Percentiles rank a stretch among this genome's conserved stretches.
Conservation (phyloP, 2,329 filamentous ascomycete species). For the Pochonia chlamydosporia region DNA sequence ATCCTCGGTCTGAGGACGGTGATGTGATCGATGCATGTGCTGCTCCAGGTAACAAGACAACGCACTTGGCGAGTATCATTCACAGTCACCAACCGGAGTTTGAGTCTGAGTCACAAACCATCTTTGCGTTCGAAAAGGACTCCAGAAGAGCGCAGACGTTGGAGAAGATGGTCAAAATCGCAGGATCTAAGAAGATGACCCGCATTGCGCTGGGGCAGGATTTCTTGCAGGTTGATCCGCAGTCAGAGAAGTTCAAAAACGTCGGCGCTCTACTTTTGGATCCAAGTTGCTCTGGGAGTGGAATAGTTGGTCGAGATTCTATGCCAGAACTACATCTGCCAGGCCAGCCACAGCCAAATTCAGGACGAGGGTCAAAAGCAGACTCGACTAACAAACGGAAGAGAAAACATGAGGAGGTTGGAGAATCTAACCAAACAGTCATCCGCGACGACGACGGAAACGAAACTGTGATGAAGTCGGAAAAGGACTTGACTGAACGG, state of each 20-base stretch:
- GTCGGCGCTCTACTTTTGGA: slow-evolving; percentile 83
- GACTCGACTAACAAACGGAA: slow-evolving; percentile 29
- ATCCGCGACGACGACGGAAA: slow-evolving; percentile 55
- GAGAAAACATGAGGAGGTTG: slow-evolving; percentile 37
- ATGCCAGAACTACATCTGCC: slow-evolving; percentile 62
- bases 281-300: slow-evolving; percentile 92
- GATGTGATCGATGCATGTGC: slow-evolving; percentile 90
- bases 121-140: slow-evolving; percentile 81
- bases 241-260: slow-evolving; percentile 52
- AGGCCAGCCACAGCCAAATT: slow-evolving; percentile 18
- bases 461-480: slow-evolving; percentile 43
- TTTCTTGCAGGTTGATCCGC: slow-evolving; percentile 71
- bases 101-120: slow-evolving; percentile 29
- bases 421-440: slow-evolving; percentile 25
- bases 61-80: slow-evolving; percentile 78
- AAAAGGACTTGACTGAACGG: slow-evolving; percentile 55
- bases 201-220: slow-evolving; percentile 69
- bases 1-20: slow-evolving; percentile 61
- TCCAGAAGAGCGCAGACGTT: slow-evolving; percentile 65
- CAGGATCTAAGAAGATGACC: slow-evolving; percentile 63
- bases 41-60: slow-evolving; percentile 96
- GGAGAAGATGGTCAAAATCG: slow-evolving; percentile 75
- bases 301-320: slow-evolving; percentile 85
- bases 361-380: not conserved
- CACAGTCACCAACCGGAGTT: slow-evolving; percentile 33